These are phyloP conservation scores for Omphalea diandra DNA, from an alignment of 441 rosid genomes.

Conservation along the genomic window DNA sequence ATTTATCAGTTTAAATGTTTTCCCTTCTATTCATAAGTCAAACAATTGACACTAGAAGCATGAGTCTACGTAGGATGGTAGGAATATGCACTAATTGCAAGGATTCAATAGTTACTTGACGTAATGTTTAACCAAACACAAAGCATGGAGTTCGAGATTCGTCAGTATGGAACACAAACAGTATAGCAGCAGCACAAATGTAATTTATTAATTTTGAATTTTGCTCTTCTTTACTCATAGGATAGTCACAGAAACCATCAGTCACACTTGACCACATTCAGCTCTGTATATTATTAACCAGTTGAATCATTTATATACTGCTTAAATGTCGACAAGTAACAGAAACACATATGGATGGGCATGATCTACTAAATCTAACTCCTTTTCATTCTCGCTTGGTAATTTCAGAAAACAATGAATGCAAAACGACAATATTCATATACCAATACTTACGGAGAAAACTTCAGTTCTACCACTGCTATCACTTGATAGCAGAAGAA, in stretches of 20 bases:
- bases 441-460: no score
- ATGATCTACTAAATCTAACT: neutral
- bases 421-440: neutral
- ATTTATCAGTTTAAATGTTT: neutral
- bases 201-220: neutral
- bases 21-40: neutral
- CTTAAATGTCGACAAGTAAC: neutral
- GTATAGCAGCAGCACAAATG: neutral
- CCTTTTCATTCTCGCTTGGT: neutral
- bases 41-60: neutral
- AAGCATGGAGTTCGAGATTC: neutral
- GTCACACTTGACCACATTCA: neutral
- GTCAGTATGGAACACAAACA: neutral
- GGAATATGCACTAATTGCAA: neutral
- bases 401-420: neutral
- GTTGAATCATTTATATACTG: neutral
- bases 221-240: neutral
- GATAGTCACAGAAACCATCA: neutral
- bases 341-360: neutral
- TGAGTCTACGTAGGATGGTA: neutral
- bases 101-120: neutral
- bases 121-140: neutral
- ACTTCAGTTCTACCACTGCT: neutral
- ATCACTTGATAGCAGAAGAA: neutral
- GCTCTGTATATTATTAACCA: neutral